These are phyloP conservation scores for Sclerotinia nivalis DNA, from an alignment of 2,329 filamentous ascomycete species.

Conservation along the genomic window DNA sequence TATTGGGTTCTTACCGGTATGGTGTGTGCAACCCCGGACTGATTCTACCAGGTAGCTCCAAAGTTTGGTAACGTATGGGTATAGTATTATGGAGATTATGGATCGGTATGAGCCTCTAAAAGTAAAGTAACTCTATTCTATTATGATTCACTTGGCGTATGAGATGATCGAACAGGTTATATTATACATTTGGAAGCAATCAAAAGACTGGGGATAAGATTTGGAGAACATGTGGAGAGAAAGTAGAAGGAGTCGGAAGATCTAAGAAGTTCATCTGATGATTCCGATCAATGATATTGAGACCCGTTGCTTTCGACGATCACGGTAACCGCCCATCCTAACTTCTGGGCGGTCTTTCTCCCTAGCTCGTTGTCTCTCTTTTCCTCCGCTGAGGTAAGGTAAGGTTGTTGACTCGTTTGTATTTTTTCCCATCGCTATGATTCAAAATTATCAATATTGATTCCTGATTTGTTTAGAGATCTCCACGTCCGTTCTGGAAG, in stretches of 20 bases:
- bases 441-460: constrained; percentile 23
- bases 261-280: constrained; percentile 1
- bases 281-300: constrained; percentile 17
- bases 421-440: constrained; percentile 3
- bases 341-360: not conserved
- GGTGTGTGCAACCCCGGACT: constrained; percentile 20
- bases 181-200: not conserved
- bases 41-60: constrained; percentile 12
- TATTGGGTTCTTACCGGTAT: constrained; percentile 20
- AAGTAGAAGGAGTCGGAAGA: not conserved
- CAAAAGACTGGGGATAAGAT: constrained; percentile 4
- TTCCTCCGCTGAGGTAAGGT: not conserved
- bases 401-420: constrained; percentile 16
- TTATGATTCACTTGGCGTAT: constrained; percentile 15
- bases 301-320: constrained; percentile 16
- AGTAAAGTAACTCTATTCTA: constrained; percentile 19
- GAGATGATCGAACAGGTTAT: constrained; percentile 4
- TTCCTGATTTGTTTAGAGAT: constrained; percentile 20
- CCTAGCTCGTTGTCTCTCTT: not conserved
- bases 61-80: constrained; percentile 10
- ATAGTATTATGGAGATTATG: constrained; percentile 13
- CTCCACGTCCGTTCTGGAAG: constrained; percentile 20
- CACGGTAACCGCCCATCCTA: constrained; percentile 5
- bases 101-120: not conserved
- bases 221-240: constrained; percentile 22